Base-by-base conservation (phyloP, 2,329 filamentous ascomycete species). In the Magnaporthiopsis poae region DNA sequence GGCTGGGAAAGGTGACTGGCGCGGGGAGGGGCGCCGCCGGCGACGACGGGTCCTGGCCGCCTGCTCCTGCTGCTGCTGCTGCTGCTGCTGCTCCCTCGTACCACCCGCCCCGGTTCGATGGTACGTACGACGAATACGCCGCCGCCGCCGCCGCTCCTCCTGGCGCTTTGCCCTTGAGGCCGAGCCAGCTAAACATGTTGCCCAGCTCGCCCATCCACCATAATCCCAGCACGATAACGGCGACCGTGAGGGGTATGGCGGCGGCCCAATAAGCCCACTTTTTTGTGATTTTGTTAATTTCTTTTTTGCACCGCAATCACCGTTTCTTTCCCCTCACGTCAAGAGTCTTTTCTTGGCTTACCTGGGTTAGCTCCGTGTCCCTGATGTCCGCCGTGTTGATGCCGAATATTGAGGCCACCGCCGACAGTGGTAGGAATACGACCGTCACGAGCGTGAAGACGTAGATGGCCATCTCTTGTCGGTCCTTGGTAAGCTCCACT, bases 311-410 rank as follows among this genome's bases (percentile, higher is more conserved):
- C 46, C 18, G 11, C 46, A 25, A 4, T 21, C 46, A 5, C 5
- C 46, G 5, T 8, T 25, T 56, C 11, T 15, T 18, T 11, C 5
- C 5, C 5, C 31, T 31, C 36, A 9, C 11, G 36, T 39, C 36
- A 15, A 39, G 7, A 25, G 12, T 11, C 9, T 9, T 36, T 36
- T 11, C 8, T 8, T 21, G 18, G n/a, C 46, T 56, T 56, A 25
- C 46, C 46, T 56, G 81, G 3, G 74, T 74, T 11, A 73, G 72
- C n/a, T 79, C 74, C 77, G 82, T 81, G 69, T 84, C 78, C 33
- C 81, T 77, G 5, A 84, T 75, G 69, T 84, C 82, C 63, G 73
- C 74, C 4, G 81, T 81, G 71, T 84, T 84, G 80, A 84, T 84
- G 66, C 82, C 82, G 69, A 84, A 81, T 66, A 83, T 78, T 70